Conservation (phyloP, 2,329 filamentous ascomycete genomes). For the Sarocladium oryzae region DNA sequence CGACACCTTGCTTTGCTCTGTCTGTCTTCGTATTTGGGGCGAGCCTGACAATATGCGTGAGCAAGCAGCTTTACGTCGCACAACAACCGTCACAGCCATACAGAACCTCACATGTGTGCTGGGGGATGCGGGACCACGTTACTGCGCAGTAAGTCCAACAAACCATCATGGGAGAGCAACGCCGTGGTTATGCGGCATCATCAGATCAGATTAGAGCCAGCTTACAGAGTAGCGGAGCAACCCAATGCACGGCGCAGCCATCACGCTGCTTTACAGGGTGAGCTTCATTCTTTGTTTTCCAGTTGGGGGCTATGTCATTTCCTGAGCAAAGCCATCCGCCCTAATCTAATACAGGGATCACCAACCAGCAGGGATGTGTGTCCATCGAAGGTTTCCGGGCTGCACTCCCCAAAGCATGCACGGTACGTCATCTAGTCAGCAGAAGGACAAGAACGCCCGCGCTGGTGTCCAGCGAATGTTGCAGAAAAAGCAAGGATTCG, state of each 20-base stretch:
- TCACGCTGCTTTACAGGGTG: too few species aligned
- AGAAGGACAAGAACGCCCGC: not conserved
- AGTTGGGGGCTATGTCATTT: constrained; percentile 1
- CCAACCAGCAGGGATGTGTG: not conserved
- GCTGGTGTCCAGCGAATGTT: not conserved
- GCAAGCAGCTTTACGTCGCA: not conserved
- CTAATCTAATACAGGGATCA: not conserved
- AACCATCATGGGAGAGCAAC: not conserved
- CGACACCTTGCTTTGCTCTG: too few species aligned
- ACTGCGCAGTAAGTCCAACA: not conserved
- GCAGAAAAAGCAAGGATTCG: not conserved
- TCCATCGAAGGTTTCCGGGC: not conserved
- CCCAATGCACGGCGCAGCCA: too few species aligned
- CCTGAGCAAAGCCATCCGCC: not conserved
- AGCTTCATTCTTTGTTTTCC: not conserved
- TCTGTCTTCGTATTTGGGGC: not conserved
- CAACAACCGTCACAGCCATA: constrained; percentile 1
- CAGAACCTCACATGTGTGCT: constrained; percentile 1
- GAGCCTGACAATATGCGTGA: not conserved
- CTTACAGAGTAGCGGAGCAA: too few species aligned
- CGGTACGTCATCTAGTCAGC: not conserved
- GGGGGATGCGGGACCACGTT: not conserved
- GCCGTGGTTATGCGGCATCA: not conserved
- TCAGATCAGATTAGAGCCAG: too few species aligned
- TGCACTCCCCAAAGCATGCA: not conserved